A percentile compares a stretch with the other conserved stretches of the same genome.
phyloP scores from a whole-genome alignment of 495 filamentous ascomycete species.

The Penicillium arizonense region DNA sequence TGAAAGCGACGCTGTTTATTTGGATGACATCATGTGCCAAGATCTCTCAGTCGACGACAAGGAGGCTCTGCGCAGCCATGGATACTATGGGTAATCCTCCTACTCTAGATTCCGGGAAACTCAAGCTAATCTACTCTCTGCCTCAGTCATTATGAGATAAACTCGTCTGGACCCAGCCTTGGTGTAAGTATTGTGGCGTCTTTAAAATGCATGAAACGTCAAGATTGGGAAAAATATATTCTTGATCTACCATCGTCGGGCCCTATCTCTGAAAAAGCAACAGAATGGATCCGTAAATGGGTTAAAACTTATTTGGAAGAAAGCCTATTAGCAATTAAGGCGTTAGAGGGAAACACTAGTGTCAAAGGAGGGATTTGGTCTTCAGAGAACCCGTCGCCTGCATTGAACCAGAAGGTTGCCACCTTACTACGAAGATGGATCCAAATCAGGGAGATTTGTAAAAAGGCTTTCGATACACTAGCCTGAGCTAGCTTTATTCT shows the following conservation, averaged over 20 bases:
- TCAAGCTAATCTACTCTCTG: not conserved
- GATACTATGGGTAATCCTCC: not conserved
- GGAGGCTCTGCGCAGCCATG: not conserved
- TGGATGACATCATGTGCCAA: slow-evolving; percentile 61
- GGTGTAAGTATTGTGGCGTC: not conserved
- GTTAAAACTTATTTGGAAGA: not conserved
- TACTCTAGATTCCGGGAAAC: not conserved
- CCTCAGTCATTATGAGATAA: not conserved
- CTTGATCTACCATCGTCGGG: not conserved
- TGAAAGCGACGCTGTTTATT: slow-evolving; percentile 55
- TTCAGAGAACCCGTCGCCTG: not conserved
- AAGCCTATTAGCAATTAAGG: not conserved
- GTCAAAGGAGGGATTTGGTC: not conserved
- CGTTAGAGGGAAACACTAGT: not conserved
- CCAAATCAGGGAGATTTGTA: not conserved
- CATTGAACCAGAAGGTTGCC: not conserved
- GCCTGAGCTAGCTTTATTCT: not conserved
- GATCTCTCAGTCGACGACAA: slow-evolving; percentile 26
- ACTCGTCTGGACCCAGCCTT: not conserved
- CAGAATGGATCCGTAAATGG: not conserved
- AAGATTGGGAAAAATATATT: not conserved
- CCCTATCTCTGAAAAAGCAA: not conserved
- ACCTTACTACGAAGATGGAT: not conserved
- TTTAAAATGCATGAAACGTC: not conserved
- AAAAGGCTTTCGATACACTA: not conserved